Evolutionary conservation across 2,329 filamentous ascomycete species (phyloP).

Genomic region (Scytalidium lignicola): DNA sequence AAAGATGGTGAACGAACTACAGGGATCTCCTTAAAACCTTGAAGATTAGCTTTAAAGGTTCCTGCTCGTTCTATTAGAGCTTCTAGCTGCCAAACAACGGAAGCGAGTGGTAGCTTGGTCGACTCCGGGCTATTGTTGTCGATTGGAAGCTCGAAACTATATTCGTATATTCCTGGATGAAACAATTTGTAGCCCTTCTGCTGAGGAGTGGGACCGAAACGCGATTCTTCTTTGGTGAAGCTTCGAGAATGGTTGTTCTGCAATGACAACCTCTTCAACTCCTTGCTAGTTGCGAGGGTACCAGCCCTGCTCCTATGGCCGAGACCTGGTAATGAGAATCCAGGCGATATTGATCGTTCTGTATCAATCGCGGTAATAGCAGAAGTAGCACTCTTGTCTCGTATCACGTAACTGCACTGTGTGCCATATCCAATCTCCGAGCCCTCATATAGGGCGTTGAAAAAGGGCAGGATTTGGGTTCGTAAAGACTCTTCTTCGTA

Average conservation of each 20-base stretch:
- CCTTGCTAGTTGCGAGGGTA: constrained; percentile 18
- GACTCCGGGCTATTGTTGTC: constrained; percentile 72
- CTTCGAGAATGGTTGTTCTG: constrained; percentile 62
- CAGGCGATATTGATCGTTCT: constrained; percentile 8
- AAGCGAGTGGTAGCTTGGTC: constrained; percentile 65
- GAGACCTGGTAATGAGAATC: constrained; percentile 20
- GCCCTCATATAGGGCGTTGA: constrained; percentile 66
- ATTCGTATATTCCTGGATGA: constrained; percentile 35
- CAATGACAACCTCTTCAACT: constrained; percentile 54
- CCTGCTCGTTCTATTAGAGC: constrained; percentile 64
- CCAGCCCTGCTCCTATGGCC: constrained; percentile 19
- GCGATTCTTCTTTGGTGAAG: constrained; percentile 59
- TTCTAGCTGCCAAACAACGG: constrained; percentile 65
- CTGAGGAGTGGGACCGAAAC: constrained; percentile 46
- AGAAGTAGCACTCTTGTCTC: constrained; percentile 20
- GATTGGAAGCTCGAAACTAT: constrained; percentile 74
- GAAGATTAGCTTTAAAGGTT: constrained; percentile 64
- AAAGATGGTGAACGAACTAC: constrained; percentile 66
- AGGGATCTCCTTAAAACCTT: constrained; percentile 61
- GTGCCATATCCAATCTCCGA: constrained; percentile 58
- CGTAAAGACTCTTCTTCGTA: constrained; percentile 81
- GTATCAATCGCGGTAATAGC: constrained; percentile 14
- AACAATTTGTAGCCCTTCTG: constrained; percentile 70
- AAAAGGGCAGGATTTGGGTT: constrained; percentile 87
- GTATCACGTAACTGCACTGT: constrained; percentile 50